phyloP scores from a whole-genome alignment of 1,139 yeast species.

The Williopsis jadinii region DNA sequence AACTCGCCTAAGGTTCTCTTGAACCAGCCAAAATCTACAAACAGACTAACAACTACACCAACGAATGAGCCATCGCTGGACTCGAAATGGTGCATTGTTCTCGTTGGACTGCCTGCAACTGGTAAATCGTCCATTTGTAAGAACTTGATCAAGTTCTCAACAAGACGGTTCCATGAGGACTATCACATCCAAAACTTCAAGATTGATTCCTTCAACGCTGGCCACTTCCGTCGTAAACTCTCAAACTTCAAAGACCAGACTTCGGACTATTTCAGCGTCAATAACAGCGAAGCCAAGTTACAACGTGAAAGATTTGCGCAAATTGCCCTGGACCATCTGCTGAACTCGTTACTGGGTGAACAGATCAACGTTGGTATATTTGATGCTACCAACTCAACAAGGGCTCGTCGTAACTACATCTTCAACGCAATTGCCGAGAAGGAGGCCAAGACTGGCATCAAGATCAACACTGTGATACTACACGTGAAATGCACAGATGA shows the following conservation, averaged over 20 bases:
- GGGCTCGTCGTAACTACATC: conserved; percentile 39
- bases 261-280: conserved; percentile 40
- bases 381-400: conserved; percentile 68
- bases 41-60: conserved; percentile 21
- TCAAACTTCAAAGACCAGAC: conserved; percentile 23
- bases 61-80: conserved; percentile 15
- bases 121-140: conserved; percentile 62
- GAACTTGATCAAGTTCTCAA: conserved; percentile 40
- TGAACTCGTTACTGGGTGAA: conserved; percentile 37
- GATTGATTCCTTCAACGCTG: conserved; percentile 45
- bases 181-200: conserved; percentile 22
- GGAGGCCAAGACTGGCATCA: conserved; percentile 15
- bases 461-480: conserved; percentile 31
- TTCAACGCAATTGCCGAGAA: conserved; percentile 24
- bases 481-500: conserved; percentile 40
- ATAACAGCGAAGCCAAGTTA: conserved; percentile 36
- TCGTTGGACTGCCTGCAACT: conserved; percentile 66
- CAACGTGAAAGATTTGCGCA: conserved; percentile 56
- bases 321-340: conserved; percentile 45
- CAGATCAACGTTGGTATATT: conserved; percentile 52
- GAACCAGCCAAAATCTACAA: conserved; percentile 13
- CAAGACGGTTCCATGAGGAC: conserved; percentile 10
- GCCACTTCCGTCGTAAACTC: conserved; percentile 42
- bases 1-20: neutral
- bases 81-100: conserved; percentile 35